Evolutionary conservation across 345 rosid genomes (phyloP).

Genomic region (Rhodomyrtus tomentosa): DNA sequence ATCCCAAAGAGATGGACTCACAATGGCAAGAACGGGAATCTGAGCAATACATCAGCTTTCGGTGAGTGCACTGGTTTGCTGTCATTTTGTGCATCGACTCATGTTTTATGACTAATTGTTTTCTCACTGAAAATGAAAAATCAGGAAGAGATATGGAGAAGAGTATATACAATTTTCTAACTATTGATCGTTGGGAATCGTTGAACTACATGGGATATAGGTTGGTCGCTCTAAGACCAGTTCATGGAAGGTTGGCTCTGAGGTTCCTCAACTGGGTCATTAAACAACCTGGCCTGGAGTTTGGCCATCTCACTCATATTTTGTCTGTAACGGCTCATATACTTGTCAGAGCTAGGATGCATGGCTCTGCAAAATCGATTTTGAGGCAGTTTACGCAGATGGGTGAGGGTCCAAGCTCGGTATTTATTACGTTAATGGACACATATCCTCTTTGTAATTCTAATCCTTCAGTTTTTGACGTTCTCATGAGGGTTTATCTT

Average conservation of each 20-base stretch:
- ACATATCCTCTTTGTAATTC: slow-evolving; percentile 75
- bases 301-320: slow-evolving; percentile 41
- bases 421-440: slow-evolving; percentile 57
- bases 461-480: slow-evolving; percentile 82
- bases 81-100: background rate
- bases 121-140: background rate
- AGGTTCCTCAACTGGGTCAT: slow-evolving; percentile 67
- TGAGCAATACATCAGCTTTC: background rate
- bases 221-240: slow-evolving; percentile 53
- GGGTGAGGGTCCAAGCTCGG: slow-evolving; percentile 33
- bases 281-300: slow-evolving; percentile 63
- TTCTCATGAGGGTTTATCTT: slow-evolving; percentile 58
- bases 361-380: slow-evolving; percentile 45
- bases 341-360: slow-evolving; percentile 81
- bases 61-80: background rate
- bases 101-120: background rate
- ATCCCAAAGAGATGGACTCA: background rate
- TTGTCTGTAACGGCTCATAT: slow-evolving; percentile 53
- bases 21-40: background rate
- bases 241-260: slow-evolving; percentile 83
- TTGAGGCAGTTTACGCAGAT: slow-evolving; percentile 39
- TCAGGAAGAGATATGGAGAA: slow-evolving; percentile 53
- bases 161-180: slow-evolving; percentile 63
- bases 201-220: slow-evolving; percentile 75
- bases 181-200: slow-evolving; percentile 82